Evolutionary conservation across 495 filamentous ascomycete species (phyloP).

Genomic region (Monascus purpureus): DNA sequence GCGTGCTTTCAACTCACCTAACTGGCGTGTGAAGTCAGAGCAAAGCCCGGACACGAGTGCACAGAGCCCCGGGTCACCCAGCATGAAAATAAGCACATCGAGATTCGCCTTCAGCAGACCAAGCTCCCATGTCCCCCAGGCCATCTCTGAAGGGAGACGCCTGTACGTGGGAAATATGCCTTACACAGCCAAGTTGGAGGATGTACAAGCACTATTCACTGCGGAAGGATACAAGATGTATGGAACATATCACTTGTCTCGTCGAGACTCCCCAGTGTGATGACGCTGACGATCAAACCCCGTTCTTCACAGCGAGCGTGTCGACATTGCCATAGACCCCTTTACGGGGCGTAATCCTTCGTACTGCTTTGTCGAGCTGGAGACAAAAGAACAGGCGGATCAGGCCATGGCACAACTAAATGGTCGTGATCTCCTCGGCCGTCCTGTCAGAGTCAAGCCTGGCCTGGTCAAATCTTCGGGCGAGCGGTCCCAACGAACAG

Average conservation of each 20-base stretch:
- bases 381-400: slow-evolving; percentile 40
- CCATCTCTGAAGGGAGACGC: slow-evolving; percentile 27
- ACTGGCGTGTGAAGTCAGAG: slow-evolving; percentile 31
- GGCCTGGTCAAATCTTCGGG: slow-evolving; percentile 33
- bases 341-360: slow-evolving; percentile 55
- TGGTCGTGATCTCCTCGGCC: slow-evolving; percentile 36
- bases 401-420: slow-evolving; percentile 39
- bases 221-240: slow-evolving; percentile 33
- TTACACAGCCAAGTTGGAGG: slow-evolving; percentile 46
- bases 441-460: slow-evolving; percentile 47
- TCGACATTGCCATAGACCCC: slow-evolving; percentile 54
- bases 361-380: slow-evolving; percentile 58
- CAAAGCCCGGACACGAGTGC: slow-evolving; percentile 16
- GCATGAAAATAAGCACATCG: slow-evolving; percentile 22
- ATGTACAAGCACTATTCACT: slow-evolving; percentile 44
- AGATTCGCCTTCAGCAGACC: slow-evolving; percentile 23
- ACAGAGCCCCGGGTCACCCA: slow-evolving; percentile 14
- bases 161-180: slow-evolving; percentile 58
- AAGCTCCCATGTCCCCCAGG: slow-evolving; percentile 23
- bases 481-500: slow-evolving; percentile 11
- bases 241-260: slow-evolving; percentile 3
- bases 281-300: slow-evolving; percentile 4
- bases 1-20: slow-evolving; percentile 32
- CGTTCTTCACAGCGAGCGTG: slow-evolving; percentile 33
- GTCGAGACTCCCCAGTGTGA: background rate